These are phyloP conservation scores for Entophlyctis helioformis DNA, from an alignment of 192 early-diverging fungal species.

Conservation along the genomic window DNA sequence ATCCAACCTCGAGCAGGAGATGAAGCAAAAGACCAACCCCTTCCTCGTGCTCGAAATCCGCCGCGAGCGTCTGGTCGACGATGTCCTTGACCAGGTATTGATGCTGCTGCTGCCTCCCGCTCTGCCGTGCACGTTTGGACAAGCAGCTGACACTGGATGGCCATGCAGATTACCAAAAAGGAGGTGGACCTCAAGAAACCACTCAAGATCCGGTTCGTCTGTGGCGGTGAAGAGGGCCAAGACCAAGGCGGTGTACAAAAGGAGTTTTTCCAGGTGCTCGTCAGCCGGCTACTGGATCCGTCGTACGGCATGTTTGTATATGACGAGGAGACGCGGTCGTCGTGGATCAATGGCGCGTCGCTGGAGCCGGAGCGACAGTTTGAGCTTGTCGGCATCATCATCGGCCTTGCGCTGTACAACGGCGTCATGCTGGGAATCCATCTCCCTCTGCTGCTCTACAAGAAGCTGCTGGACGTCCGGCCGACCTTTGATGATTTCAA, in stretches of 20 bases:
- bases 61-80: constrained; percentile 55
- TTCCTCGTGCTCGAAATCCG: constrained; percentile 72
- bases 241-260: constrained; percentile 96
- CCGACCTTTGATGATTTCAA: constrained; percentile 36
- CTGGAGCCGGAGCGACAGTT: constrained; percentile 45
- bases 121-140: no score
- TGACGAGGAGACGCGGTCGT: constrained; percentile 46
- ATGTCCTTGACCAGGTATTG: constrained; percentile 60
- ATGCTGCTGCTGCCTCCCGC: neutral
- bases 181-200: constrained; percentile 62
- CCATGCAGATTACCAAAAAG: constrained; percentile 28
- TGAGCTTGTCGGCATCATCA: constrained; percentile 76
- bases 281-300: constrained; percentile 60
- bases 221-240: constrained; percentile 83
- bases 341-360: constrained; percentile 65
- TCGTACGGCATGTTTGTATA: constrained; percentile 65
- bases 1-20: constrained; percentile 36
- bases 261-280: constrained; percentile 79
- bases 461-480: constrained; percentile 49
- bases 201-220: constrained; percentile 73
- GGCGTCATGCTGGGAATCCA: constrained; percentile 63
- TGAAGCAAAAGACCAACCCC: constrained; percentile 54
- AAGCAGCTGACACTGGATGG: no score
- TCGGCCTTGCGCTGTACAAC: constrained; percentile 89
- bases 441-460: constrained; percentile 64